Base-by-base conservation (phyloP, 768 basidiomycete species). In the Psilocybe cubensis region DNA sequence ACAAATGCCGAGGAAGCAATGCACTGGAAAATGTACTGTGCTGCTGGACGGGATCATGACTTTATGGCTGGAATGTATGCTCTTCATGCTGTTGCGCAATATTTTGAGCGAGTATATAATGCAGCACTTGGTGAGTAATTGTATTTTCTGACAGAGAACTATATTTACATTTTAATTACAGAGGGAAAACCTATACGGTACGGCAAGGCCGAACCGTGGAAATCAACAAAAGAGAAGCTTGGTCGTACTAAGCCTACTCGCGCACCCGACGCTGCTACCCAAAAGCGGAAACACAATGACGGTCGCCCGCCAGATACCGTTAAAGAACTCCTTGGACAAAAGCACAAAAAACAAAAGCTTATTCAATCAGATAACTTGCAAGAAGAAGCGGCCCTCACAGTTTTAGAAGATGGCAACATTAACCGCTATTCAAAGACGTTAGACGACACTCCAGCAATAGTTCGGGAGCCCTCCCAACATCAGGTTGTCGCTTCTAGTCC, bases 1-100 rank as follows among this genome's bases (percentile, higher is more conserved):
- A 73, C 64, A 2, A 73, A 73, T 58, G 67, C 72, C 1, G 63
- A 72, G 28, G 72, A 73, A 49, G 52, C 70, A 0, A 67, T 70
- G 67, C 65, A 73, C 51, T 69, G 59, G 60, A 68, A 67, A 51
- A 31, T 73, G 2, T 73, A 71, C 31, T 10, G 42, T 14, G 66
- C 61, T 4, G 48, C 54, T 55, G 68, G 68, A 2, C 47, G 43
- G 11, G 25, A 63, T n/a, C 66, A 67, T 33, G 12, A 23, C 5
- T 59, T 67, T 43, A 17, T 67, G 7, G 51, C 63, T 10, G 64
- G 61, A 3, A n/a, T 64, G 35, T 25, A 52, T 20, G 40, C 29
- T 10, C 48, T 66, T 2, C 21, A n/a, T 28, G 41, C 23, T 0
- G 48, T 70, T 47, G 65, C 69, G 1, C 21, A 42, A 2, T 63